Evolutionary conservation across 352 stramenopile species (phyloP).

Genomic region (Phytophthora gonapodyides): DNA sequence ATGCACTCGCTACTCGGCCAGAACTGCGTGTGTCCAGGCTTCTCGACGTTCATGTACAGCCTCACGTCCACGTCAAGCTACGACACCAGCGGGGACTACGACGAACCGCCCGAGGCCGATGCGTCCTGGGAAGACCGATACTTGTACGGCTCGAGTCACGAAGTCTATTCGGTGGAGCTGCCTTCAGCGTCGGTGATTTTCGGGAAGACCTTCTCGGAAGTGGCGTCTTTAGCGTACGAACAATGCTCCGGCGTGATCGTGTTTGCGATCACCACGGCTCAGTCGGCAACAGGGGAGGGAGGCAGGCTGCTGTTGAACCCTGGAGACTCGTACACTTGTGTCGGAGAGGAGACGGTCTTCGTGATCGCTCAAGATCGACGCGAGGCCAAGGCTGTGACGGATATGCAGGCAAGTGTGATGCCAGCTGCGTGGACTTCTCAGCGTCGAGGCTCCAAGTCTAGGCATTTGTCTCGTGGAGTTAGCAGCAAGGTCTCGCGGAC

Average conservation of each 20-base stretch:
- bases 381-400: slow-evolving; percentile 31
- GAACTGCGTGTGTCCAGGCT: slow-evolving; percentile 85
- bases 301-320: slow-evolving; percentile 72
- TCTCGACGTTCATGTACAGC: slow-evolving; percentile 88
- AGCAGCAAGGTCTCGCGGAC: slow-evolving; percentile 17
- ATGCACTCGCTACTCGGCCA: slow-evolving; percentile 80
- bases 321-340: slow-evolving; percentile 71
- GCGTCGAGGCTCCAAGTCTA: slow-evolving; percentile 10
- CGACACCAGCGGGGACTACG: slow-evolving; percentile 30
- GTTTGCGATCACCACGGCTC: slow-evolving; percentile 57
- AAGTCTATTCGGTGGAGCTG: slow-evolving; percentile 77
- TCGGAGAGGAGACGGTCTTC: slow-evolving; percentile 67
- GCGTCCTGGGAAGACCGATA: slow-evolving; percentile 75
- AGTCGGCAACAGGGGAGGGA: slow-evolving; percentile 22
- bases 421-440: slow-evolving; percentile 32
- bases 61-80: slow-evolving; percentile 79
- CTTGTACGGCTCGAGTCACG: slow-evolving; percentile 68
- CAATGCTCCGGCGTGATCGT: slow-evolving; percentile 75
- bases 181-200: slow-evolving; percentile 52
- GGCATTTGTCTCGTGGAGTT: slow-evolving; percentile 22
- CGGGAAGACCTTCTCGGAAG: slow-evolving; percentile 77
- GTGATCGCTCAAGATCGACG: slow-evolving; percentile 62
- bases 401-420: slow-evolving; percentile 25
- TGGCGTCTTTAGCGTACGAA: slow-evolving; percentile 71
- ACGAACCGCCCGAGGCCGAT: slow-evolving; percentile 32